Conservation (phyloP, 2,329 filamentous ascomycete species). For the Juglanconis sp. region DNA sequence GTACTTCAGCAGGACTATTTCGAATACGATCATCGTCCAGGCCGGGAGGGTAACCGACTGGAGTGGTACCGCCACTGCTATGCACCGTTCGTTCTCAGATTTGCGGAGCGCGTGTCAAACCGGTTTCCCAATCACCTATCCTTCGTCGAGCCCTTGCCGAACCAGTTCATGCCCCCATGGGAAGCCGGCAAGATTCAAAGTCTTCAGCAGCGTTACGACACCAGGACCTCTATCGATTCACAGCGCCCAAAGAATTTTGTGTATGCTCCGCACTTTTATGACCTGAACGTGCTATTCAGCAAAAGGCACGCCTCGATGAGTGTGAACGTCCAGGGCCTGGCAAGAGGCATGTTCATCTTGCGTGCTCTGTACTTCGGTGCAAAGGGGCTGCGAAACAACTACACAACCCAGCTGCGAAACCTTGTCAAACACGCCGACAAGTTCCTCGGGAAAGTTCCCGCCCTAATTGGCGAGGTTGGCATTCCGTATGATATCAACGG, state of each 20-base stretch:
- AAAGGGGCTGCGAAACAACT: slow-evolving; percentile 35
- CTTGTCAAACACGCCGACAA: slow-evolving; percentile 30
- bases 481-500: slow-evolving; percentile 40
- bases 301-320: slow-evolving; percentile 34
- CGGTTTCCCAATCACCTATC: slow-evolving; percentile 29
- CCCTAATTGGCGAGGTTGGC: slow-evolving; percentile 38
- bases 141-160: slow-evolving; percentile 40
- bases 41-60: slow-evolving; percentile 30
- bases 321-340: slow-evolving; percentile 39
- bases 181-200: slow-evolving; percentile 20
- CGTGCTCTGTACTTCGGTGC: slow-evolving; percentile 39
- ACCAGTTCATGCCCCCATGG: slow-evolving; percentile 40
- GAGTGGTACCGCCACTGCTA: slow-evolving; percentile 43
- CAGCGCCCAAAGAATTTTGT: slow-evolving; percentile 32
- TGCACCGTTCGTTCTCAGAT: slow-evolving; percentile 36
- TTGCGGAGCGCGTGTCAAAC: slow-evolving; percentile 32
- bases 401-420: slow-evolving; percentile 35
- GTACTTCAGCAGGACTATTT: slow-evolving; percentile 33
- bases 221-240: slow-evolving; percentile 26
- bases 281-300: slow-evolving; percentile 38
- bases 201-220: slow-evolving; percentile 23
- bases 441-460: slow-evolving; percentile 33
- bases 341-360: slow-evolving; percentile 37
- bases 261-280: slow-evolving; percentile 41
- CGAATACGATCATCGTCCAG: slow-evolving; percentile 35